Conservation (phyloP, 2,329 filamentous ascomycete genomes). For the Ophiostoma piceae region DNA sequence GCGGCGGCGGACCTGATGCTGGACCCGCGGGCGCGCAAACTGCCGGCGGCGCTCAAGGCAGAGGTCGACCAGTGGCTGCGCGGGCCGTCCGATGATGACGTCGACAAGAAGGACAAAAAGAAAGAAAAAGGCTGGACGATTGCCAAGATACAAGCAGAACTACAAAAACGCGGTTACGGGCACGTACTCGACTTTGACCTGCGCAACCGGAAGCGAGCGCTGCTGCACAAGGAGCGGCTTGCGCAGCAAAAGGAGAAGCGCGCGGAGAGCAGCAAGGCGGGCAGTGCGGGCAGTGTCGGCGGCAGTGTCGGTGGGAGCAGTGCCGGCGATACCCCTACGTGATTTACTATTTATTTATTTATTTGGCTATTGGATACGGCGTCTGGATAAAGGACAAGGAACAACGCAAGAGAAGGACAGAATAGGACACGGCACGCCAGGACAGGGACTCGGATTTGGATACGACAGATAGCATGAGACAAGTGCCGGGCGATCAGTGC, state of each 20-base stretch:
- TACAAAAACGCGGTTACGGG: conserved; percentile 34
- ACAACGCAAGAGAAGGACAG: too few species aligned
- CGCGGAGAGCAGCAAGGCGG: neutral
- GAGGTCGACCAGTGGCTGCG: conserved; percentile 37
- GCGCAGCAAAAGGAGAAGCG: conserved; percentile 20
- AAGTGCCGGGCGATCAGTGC: too few species aligned
- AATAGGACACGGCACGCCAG: too few species aligned
- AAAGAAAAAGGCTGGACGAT: conserved; percentile 28
- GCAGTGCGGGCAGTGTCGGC: neutral
- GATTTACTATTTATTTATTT: neutral
- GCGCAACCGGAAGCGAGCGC: conserved; percentile 36
- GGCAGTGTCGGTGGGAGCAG: conserved; percentile 2
- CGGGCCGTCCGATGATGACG: conserved; percentile 27
- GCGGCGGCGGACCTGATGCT: conserved; percentile 35
- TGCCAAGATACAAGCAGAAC: conserved; percentile 36
- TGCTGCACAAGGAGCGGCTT: conserved; percentile 31
- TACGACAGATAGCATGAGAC: too few species aligned
- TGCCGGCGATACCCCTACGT: neutral
- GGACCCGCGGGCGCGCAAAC: conserved; percentile 36
- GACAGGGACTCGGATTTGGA: too few species aligned
- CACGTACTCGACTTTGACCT: conserved; percentile 38
- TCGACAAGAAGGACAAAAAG: neutral
- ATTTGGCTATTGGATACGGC: neutral
- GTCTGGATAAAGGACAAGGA: too few species aligned
- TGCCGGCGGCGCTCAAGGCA: conserved; percentile 32